A percentile compares a stretch with the other conserved stretches of the same genome.
phyloP scores from a whole-genome alignment of 1,284 basidiomycete species.

The Coniferiporia sulphurascens region DNA sequence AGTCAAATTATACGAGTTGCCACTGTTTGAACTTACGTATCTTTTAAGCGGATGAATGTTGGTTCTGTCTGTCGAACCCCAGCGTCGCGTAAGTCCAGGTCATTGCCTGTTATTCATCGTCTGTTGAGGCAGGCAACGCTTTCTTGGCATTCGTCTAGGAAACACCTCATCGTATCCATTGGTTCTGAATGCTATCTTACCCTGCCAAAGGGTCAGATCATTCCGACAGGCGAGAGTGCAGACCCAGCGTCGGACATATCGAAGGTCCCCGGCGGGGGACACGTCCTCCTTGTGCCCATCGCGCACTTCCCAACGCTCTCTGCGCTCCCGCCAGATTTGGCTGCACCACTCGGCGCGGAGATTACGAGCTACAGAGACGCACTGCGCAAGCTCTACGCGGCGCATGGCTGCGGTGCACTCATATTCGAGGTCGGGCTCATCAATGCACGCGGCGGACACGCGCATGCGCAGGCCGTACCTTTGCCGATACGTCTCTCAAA shows the following conservation, averaged over 20 bases:
- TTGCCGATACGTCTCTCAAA: conserved; percentile 60
- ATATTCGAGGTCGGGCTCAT: conserved; percentile 87
- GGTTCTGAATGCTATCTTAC: conserved; percentile 91
- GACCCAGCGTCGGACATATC: conserved; percentile 30
- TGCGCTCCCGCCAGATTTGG: conserved; percentile 68
- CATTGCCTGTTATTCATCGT: background rate
- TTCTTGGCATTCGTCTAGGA: conserved; percentile 42
- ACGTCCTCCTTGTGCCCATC: conserved; percentile 87
- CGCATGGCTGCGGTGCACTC: conserved; percentile 65
- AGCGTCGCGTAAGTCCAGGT: conserved; percentile 60
- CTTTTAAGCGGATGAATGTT: conserved; percentile 78
- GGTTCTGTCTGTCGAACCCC: conserved; percentile 95
- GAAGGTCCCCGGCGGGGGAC: conserved; percentile 85
- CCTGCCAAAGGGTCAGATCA: conserved; percentile 88
- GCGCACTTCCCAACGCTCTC: conserved; percentile 59
- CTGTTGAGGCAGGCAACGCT: conserved; percentile 10
- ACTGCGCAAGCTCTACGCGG: conserved; percentile 66
- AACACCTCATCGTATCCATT: conserved; percentile 92
- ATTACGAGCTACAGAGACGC: conserved; percentile 74
- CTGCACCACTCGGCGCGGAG: conserved; percentile 73
- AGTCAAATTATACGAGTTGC: conserved; percentile 17
- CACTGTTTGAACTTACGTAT: conserved; percentile 11
- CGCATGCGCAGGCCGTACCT: conserved; percentile 86
- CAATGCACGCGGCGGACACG: conserved; percentile 85
- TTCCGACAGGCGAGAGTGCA: conserved; percentile 63